Evolutionary conservation across 345 rosid species (phyloP), one percentile per base, ranked within the genome.

Genomic region (Geranium rotundifolium): DNA sequence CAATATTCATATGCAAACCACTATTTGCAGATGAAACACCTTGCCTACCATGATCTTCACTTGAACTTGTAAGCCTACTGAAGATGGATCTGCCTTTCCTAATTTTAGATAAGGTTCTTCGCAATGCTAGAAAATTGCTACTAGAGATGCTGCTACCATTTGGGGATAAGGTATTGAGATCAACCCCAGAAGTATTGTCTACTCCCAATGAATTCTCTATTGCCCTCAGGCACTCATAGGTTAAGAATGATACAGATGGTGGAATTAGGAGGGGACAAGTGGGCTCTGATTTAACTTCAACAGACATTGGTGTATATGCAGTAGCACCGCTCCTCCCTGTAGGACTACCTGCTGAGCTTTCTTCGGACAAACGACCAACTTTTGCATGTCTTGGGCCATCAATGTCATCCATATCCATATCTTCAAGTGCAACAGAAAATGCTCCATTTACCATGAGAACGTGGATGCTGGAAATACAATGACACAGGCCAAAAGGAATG

Each of bases 321-420:
- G 73, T 73, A 67, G 81, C 63, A 77, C 54, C 20, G 34, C 72
- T 78, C 73, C 84, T 79, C 71, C 75, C 87, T 59, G 73, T 63
- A 17, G 77, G 75, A 66, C 86, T 75, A 74, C 77, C 80, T 50
- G 88, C 82, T 13, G 95, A 83, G 73, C 85, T 87, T 71, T 82
- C 88, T 76, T 78, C 80, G 34, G 95, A 81, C 61, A 85, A 73
- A 63, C 87, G 77, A 66, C 96, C 98, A 9, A 91, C 91, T 83
- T 92, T 87, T 72, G 97, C 84, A 77, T 75, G 88, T 67, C 97
- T 82, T 30, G 62, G 56, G 66, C 82, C 69, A 63, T 85, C 90
- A 70, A 74, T 76, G 69, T 81, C 87, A 68, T 75, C 83, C 56
- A 60, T 69, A 59, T 75, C 73, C 60, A 62, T 73, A 58, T 76